Percentiles rank a stretch among this genome's conserved stretches.
Evolutionary conservation across 352 stramenopile genomes (phyloP).

Genomic region (Phytopythium boreale): DNA sequence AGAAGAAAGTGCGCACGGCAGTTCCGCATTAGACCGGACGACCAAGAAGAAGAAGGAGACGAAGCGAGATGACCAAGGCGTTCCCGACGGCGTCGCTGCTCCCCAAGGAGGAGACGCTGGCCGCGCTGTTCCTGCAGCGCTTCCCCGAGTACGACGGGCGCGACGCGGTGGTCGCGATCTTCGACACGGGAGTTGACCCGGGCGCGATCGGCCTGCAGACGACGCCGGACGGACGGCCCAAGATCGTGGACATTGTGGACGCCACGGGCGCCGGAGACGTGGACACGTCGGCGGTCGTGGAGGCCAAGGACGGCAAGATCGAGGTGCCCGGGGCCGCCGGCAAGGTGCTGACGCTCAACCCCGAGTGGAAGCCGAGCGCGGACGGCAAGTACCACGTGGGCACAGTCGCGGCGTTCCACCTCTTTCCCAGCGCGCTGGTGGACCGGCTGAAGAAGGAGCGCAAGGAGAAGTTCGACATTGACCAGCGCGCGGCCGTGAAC

Average conservation of each 20-base stretch:
- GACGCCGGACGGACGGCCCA: constrained; percentile 85
- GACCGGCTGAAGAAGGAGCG: constrained; percentile 79
- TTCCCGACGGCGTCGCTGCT: constrained; percentile 74
- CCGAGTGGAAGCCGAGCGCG: constrained; percentile 47
- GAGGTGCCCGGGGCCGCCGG: constrained; percentile 25
- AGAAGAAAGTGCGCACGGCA: background rate
- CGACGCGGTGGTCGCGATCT: constrained; percentile 91
- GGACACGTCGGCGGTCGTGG: constrained; percentile 70
- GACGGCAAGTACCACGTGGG: constrained; percentile 83
- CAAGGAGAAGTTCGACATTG: constrained; percentile 74
- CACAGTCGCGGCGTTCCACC: constrained; percentile 78
- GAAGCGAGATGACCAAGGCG: constrained; percentile 30
- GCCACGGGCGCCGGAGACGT: constrained; percentile 93
- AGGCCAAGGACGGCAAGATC: constrained; percentile 50
- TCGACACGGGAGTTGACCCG: constrained; percentile 96
- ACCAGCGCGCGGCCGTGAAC: constrained; percentile 66
- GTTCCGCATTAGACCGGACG: background rate
- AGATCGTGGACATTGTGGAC: constrained; percentile 95
- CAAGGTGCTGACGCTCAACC: constrained; percentile 74
- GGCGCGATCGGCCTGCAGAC: constrained; percentile 84
- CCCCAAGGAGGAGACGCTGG: constrained; percentile 92
- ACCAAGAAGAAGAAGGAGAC: background rate
- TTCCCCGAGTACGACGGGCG: constrained; percentile 90
- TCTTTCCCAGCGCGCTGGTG: constrained; percentile 83
- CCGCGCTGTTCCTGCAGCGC: constrained; percentile 66